Evolutionary conservation across 139 green algal genomes (phyloP), one percentile per base, ranked within the genome.

Genomic region (Coelastrella sp.): DNA sequence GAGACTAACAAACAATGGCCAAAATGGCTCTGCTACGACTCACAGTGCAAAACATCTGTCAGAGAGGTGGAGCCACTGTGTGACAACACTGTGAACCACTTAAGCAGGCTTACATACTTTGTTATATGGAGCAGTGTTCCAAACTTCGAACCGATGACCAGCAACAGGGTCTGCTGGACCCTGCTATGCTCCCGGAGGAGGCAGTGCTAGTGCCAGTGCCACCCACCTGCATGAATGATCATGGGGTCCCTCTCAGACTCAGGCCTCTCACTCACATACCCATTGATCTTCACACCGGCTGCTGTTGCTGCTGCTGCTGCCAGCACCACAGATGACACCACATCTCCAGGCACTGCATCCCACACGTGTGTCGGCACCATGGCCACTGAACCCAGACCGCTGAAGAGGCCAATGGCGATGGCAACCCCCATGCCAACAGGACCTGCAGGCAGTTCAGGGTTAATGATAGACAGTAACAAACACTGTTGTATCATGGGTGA

Each of bases 301-400:
- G 59, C 14, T 35, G 86, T 90, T 24, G 86, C 86, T 82, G 86
- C 86, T 27, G 75, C 86, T 60, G 86, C 59, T 59, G 86, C 73
- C 25, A 90, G 59, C 74, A 90, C 68, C 7, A 83, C 86, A 24
- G 75, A 74, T 49, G 74, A 63, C 7, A 90, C 86, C 6, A 85
- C 60, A 70, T 90, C 86, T 19, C 74, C 75, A 8, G 86, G 86
- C 59, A 90, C 86, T 35, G 75, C 74, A 17, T 90, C 86, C 86
- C 86, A 90, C 7, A 90, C 68, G 86, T 90, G 75, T 90, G 86
- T 90, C 6, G 86, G 86, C 58, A 85, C 75, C 74, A 90, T 78
- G 59, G 86, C 86, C 7, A 90, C 73, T 5, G 75, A 85, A 61
- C 85, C 86, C 25, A 85, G 17, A 20, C 24, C 8, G 60, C 83